These are phyloP conservation scores for Neonectria hederae DNA, from an alignment of 2,329 filamentous ascomycete genomes.

Conservation along the genomic window DNA sequence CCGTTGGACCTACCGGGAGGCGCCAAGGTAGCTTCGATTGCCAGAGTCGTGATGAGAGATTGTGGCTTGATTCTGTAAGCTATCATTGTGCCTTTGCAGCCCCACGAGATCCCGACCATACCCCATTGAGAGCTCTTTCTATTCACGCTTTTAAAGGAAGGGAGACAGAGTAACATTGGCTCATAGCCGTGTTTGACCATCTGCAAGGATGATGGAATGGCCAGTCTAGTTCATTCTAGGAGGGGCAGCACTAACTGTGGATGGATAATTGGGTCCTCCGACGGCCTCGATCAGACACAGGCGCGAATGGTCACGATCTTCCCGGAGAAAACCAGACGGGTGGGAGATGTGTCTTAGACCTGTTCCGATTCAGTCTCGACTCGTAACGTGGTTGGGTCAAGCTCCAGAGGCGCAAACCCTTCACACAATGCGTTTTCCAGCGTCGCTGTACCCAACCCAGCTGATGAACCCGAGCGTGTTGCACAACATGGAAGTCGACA, in stretches of 20 bases:
- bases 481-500: conserved; percentile 10
- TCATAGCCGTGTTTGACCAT: conserved; percentile 24
- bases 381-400: conserved; percentile 14
- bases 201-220: conserved; percentile 20
- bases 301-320: conserved; percentile 18
- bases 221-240: not conserved
- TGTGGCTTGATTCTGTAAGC: conserved; percentile 21
- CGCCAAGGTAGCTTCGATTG: conserved; percentile 16
- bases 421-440: not conserved
- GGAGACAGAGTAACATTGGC: conserved; percentile 13
- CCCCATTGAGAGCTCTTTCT: not conserved
- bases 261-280: conserved; percentile 2
- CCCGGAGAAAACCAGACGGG: conserved; percentile 29
- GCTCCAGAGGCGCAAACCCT: not conserved
- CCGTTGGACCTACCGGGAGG: conserved; percentile 22
- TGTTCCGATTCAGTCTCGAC: conserved; percentile 16
- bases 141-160: conserved; percentile 1
- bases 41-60: conserved; percentile 6
- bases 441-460: conserved; percentile 15
- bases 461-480: conserved; percentile 8
- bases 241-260: not conserved
- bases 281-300: conserved; percentile 15
- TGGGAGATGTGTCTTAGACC: conserved; percentile 30
- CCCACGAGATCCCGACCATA: not conserved
- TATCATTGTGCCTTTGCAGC: conserved; percentile 4